A percentile compares a stretch with the other conserved stretches of the same genome.
Evolutionary conservation across 768 basidiomycete species (phyloP).

Genomic region (Saitozyma sp.): DNA sequence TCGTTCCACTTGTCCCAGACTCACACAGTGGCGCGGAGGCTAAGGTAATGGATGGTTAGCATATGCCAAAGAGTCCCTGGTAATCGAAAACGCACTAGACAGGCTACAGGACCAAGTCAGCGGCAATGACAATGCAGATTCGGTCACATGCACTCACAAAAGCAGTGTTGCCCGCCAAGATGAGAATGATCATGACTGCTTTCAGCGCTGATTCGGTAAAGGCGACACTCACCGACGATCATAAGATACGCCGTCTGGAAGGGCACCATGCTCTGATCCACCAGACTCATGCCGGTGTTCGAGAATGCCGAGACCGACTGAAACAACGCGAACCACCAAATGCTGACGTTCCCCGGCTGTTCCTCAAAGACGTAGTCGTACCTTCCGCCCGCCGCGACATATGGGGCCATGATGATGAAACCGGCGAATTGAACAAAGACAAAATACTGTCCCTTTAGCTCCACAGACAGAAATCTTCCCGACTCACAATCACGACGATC

Average conservation of each 20-base stretch:
- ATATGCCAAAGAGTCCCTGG: too few relatives aligned
- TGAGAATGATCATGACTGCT: slow-evolving; percentile 63
- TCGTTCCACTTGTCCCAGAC: slow-evolving; percentile 33
- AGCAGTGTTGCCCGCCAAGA: slow-evolving; percentile 88
- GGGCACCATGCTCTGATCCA: slow-evolving; percentile 84
- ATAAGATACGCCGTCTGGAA: slow-evolving; percentile 83
- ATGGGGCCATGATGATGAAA: slow-evolving; percentile 77
- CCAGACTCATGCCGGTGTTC: slow-evolving; percentile 80
- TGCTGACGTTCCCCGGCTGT: slow-evolving; percentile 60
- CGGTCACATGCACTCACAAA: slow-evolving; percentile 67
- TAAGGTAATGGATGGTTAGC: neutral
- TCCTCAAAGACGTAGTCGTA: slow-evolving; percentile 66
- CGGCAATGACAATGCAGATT: neutral
- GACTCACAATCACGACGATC: slow-evolving; percentile 71
- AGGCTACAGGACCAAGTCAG: slow-evolving; percentile 58
- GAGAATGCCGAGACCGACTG: slow-evolving; percentile 84
- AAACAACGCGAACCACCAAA: slow-evolving; percentile 79
- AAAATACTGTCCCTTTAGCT: slow-evolving; percentile 65
- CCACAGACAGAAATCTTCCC: neutral
- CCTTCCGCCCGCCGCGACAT: slow-evolving; percentile 61
- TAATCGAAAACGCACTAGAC: slow-evolving; percentile 63
- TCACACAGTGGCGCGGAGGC: slow-evolving; percentile 76
- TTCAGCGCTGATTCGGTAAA: neutral
- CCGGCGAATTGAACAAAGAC: slow-evolving; percentile 66
- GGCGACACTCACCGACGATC: slow-evolving; percentile 56